phyloP scores from a whole-genome alignment of 495 filamentous ascomycete species.

The Daldinia loculata region DNA sequence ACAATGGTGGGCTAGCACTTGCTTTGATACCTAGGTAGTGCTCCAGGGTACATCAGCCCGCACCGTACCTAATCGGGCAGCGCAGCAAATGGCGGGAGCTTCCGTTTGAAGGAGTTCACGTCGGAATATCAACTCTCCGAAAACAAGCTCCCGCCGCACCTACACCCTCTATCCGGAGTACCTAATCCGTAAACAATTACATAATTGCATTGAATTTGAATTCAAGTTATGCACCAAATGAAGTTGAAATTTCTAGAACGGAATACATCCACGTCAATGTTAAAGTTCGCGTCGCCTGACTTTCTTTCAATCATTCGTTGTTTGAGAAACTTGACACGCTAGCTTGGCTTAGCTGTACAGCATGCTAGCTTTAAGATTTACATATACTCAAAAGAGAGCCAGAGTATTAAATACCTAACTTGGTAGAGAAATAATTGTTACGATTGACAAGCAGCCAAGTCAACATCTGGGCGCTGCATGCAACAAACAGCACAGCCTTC shows the following conservation, averaged over 20 bases:
- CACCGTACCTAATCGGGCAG: conserved; percentile 14
- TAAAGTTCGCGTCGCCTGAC: not conserved
- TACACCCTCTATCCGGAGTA: too few species aligned
- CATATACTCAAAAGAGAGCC: not conserved
- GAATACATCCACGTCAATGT: conserved; percentile 18
- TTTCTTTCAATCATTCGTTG: not conserved
- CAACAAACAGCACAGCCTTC: not conserved
- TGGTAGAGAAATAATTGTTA: conserved; percentile 4
- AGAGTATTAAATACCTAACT: not conserved
- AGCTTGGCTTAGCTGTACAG: not conserved
- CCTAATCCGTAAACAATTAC: not conserved
- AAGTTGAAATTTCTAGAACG: not conserved
- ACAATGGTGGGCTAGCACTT: conserved; percentile 1
- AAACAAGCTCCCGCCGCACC: too few species aligned
- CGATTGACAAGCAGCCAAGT: conserved; percentile 1
- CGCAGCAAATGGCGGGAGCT: not conserved
- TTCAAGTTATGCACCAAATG: not conserved
- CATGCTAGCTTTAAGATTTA: conserved; percentile 3
- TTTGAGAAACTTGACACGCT: conserved; percentile 8
- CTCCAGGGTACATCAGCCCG: not conserved
- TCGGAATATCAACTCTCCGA: not conserved
- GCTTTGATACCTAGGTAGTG: not conserved
- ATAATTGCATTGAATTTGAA: not conserved
- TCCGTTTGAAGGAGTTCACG: not conserved
- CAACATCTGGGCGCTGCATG: not conserved